Evolutionary conservation across 2,329 filamentous ascomycete species (phyloP).

Genomic region (Coleophoma cylindrospora): DNA sequence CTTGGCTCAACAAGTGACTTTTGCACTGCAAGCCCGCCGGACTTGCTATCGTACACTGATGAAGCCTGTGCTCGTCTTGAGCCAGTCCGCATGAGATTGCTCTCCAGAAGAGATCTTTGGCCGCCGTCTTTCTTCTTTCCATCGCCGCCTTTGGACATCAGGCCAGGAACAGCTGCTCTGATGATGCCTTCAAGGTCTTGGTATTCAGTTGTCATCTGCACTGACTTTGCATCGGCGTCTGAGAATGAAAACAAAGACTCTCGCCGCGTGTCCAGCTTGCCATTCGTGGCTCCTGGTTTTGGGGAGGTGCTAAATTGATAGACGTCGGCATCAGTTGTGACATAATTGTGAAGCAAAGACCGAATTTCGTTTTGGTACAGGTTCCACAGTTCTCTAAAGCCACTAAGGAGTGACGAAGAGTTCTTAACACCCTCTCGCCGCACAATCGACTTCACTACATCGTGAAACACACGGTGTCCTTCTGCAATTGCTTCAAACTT

Average conservation of each 20-base stretch:
- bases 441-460: constrained; percentile 82
- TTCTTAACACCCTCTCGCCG: constrained; percentile 68
- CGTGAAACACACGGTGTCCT: constrained; percentile 88
- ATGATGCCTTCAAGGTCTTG: constrained; percentile 89
- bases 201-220: constrained; percentile 76
- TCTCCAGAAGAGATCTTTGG: constrained; percentile 32
- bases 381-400: constrained; percentile 97
- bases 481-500: constrained; percentile 98
- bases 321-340: constrained; percentile 82
- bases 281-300: constrained; percentile 27
- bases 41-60: constrained; percentile 26
- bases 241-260: constrained; percentile 72
- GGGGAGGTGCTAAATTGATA: constrained; percentile 66
- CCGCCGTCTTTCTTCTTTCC: constrained; percentile 31
- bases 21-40: constrained; percentile 53
- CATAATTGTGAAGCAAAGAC: constrained; percentile 89
- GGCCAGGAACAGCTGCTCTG: constrained; percentile 82
- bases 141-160: constrained; percentile 61
- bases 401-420: constrained; percentile 66
- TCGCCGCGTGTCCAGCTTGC: constrained; percentile 31
- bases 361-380: constrained; percentile 97
- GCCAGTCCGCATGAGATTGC: constrained; percentile 27
- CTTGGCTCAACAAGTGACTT: constrained; percentile 95
- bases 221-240: constrained; percentile 75
- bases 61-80: constrained; percentile 27